Percentiles rank a stretch among this genome's conserved stretches.
Evolutionary conservation across 441 rosid genomes (phyloP).

Genomic region (Sinapis alba): DNA sequence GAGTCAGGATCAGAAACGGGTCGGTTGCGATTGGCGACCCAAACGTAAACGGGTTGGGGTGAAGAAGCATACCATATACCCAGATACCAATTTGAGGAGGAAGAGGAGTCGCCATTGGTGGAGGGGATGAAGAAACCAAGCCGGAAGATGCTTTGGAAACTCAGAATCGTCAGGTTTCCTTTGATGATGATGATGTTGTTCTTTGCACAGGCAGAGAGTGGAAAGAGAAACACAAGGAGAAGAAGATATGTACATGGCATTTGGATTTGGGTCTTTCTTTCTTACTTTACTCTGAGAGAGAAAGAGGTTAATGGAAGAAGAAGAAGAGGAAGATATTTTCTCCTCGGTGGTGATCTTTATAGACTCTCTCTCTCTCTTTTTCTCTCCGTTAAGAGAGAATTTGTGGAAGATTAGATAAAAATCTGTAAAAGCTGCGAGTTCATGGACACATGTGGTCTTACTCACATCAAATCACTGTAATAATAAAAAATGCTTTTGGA

Average conservation of each 20-base stretch:
- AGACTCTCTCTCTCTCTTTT: neutral
- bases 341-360: neutral
- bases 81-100: slow-evolving; percentile 54
- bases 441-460: neutral
- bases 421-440: slow-evolving; percentile 43
- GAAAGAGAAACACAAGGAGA: slow-evolving; percentile 26
- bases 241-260: slow-evolving; percentile 36
- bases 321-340: neutral
- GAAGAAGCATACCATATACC: slow-evolving; percentile 74
- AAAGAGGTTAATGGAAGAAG: neutral
- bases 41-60: slow-evolving; percentile 58
- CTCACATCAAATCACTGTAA: neutral
- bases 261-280: slow-evolving; percentile 12
- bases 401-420: slow-evolving; percentile 32
- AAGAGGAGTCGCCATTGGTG: slow-evolving; percentile 36
- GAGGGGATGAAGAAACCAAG: slow-evolving; percentile 63
- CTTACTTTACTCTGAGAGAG: neutral
- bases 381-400: neutral
- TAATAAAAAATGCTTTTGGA: slow-evolving; percentile 12
- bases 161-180: slow-evolving; percentile 55
- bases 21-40: slow-evolving; percentile 81
- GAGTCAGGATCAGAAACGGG: slow-evolving; percentile 46
- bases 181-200: slow-evolving; percentile 39
- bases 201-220: slow-evolving; percentile 3
- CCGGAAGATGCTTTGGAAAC: slow-evolving; percentile 50